Conservation (phyloP, 495 filamentous ascomycete genomes). For the Aspergillus asperescens region DNA sequence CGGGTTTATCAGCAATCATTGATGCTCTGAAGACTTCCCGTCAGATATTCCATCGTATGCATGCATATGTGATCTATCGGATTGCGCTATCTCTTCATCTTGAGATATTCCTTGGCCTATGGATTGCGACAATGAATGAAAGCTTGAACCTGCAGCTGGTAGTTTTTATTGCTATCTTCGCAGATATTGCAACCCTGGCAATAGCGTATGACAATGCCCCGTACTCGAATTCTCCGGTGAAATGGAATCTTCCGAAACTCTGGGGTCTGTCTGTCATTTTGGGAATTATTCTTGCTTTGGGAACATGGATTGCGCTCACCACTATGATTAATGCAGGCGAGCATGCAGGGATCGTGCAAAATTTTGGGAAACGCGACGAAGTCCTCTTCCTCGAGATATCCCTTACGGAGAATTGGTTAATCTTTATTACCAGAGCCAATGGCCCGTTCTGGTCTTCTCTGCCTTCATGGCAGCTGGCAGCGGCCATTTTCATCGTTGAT, state of each 20-base stretch:
- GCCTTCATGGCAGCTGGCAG: conserved; percentile 74
- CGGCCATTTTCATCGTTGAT: conserved; percentile 75
- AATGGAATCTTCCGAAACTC: conserved; percentile 89
- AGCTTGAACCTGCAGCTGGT: conserved; percentile 79
- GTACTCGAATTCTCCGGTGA: conserved; percentile 78
- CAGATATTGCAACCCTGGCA: conserved; percentile 86
- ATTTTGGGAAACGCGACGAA: conserved; percentile 73
- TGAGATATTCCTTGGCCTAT: conserved; percentile 82
- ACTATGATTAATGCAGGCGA: conserved; percentile 65
- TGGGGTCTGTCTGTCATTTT: conserved; percentile 88
- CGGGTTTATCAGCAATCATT: conserved; percentile 88
- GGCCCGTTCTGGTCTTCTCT: conserved; percentile 79
- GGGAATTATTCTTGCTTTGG: conserved; percentile 71
- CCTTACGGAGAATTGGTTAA: conserved; percentile 91
- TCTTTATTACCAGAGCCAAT: conserved; percentile 90
- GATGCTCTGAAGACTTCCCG: conserved; percentile 90
- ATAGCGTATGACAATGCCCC: conserved; percentile 94
- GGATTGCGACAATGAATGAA: conserved; percentile 82
- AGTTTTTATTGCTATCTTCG: conserved; percentile 92
- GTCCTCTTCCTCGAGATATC: conserved; percentile 88
- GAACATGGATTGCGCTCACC: conserved; percentile 77
- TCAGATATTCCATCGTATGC: conserved; percentile 97
- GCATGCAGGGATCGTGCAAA: conserved; percentile 78
- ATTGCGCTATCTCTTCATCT: conserved; percentile 88
- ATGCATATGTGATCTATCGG: conserved; percentile 93